A percentile compares a stretch with the other conserved stretches of the same genome.
Conservation (phyloP, 352 stramenopile species). For the Elongisporangium prolatum region DNA sequence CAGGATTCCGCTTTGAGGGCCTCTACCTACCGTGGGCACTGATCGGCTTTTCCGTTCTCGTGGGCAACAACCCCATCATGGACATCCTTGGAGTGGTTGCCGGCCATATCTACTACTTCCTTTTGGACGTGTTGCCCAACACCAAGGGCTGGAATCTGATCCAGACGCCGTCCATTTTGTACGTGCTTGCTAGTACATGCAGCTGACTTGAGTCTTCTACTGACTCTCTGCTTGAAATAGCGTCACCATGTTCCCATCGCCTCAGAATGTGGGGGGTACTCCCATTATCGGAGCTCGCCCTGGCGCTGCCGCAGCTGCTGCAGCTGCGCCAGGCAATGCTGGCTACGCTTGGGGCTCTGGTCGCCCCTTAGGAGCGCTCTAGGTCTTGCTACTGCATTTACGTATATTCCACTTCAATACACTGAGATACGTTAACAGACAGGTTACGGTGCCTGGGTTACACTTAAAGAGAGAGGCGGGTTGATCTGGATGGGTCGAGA, state of each 20-base stretch:
- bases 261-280: slow-evolving; percentile 31
- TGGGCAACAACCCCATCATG: slow-evolving; percentile 83
- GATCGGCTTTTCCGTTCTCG: slow-evolving; percentile 86
- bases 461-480: background rate
- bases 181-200: slow-evolving; percentile 15
- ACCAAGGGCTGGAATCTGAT: slow-evolving; percentile 84
- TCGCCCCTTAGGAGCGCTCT: slow-evolving; percentile 35
- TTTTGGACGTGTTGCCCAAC: slow-evolving; percentile 81
- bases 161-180: slow-evolving; percentile 82
- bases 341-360: slow-evolving; percentile 73
- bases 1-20: slow-evolving; percentile 84
- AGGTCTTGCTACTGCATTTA: background rate
- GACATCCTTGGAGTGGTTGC: slow-evolving; percentile 83
- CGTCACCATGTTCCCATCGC: slow-evolving; percentile 64
- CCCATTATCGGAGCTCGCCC: slow-evolving; percentile 65
- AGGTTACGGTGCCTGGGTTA: background rate
- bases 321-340: slow-evolving; percentile 25
- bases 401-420: background rate
- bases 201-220: background rate
- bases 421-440: background rate
- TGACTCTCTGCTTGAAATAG: slow-evolving; percentile 12
- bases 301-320: slow-evolving; percentile 20
- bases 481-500: background rate
- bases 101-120: slow-evolving; percentile 89
- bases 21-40: slow-evolving; percentile 87